Conservation (phyloP, 805 yeast genomes). For the Phaffomyces thermotolerans region DNA sequence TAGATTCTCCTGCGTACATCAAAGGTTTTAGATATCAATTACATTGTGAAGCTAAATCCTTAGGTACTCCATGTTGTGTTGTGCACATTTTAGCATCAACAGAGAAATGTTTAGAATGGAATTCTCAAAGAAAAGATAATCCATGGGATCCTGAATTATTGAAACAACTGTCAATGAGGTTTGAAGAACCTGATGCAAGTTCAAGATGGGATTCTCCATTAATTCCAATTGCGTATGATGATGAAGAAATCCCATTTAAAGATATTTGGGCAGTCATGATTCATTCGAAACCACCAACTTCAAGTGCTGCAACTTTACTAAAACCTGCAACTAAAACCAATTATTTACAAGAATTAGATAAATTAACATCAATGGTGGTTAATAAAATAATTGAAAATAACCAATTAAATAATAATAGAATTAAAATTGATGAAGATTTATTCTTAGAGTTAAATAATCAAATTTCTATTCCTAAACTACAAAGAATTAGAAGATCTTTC, state of each 20-base stretch:
- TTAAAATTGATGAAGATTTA: slow-evolving; percentile 35
- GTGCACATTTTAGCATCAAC: slow-evolving; percentile 69
- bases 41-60: slow-evolving; percentile 86
- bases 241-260: slow-evolving; percentile 50
- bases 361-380: slow-evolving; percentile 58
- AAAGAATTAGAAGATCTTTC: slow-evolving; percentile 76
- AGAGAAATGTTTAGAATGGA: slow-evolving; percentile 59
- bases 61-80: slow-evolving; percentile 75
- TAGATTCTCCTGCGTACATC: slow-evolving; percentile 83
- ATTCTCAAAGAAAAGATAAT: slow-evolving; percentile 27
- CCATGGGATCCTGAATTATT: slow-evolving; percentile 64
- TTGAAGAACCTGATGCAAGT: slow-evolving; percentile 85
- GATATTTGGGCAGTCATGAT: slow-evolving; percentile 61
- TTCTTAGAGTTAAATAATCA: slow-evolving; percentile 52
- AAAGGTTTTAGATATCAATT: slow-evolving; percentile 94
- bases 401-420: slow-evolving; percentile 36
- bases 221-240: slow-evolving; percentile 54
- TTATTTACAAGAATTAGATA: slow-evolving; percentile 73
- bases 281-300: slow-evolving; percentile 49
- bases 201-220: slow-evolving; percentile 94
- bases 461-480: slow-evolving; percentile 70
- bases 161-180: slow-evolving; percentile 68
- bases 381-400: slow-evolving; percentile 56
- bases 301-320: slow-evolving; percentile 78
- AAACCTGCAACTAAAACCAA: slow-evolving; percentile 74